Percentiles rank a stretch among this genome's conserved stretches.
Conservation (phyloP, 352 stramenopile genomes). For the Aphanomyces cochlioides region DNA sequence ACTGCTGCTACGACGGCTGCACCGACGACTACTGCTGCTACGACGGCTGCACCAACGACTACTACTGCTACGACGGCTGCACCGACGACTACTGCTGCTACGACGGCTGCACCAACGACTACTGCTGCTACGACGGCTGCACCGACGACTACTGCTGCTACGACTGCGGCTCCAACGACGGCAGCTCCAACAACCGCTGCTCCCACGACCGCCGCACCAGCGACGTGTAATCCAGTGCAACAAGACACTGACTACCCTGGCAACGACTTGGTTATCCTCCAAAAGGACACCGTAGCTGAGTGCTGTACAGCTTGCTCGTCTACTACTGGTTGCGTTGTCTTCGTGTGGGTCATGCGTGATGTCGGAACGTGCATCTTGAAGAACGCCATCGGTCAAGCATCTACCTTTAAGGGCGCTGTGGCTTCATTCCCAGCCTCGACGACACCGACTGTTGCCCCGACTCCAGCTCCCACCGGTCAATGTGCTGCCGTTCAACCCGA, state of each 20-base stretch:
- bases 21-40: too few relatives aligned
- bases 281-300: conserved; percentile 10
- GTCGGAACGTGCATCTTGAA: conserved; percentile 21
- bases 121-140: too few relatives aligned
- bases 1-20: too few relatives aligned
- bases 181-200: too few relatives aligned
- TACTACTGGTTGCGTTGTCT: conserved; percentile 7
- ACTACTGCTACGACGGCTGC: too few relatives aligned
- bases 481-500: conserved; percentile 25
- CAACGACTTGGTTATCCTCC: conserved; percentile 37
- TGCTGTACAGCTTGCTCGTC: conserved; percentile 38
- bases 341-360: conserved; percentile 16
- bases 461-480: conserved; percentile 1
- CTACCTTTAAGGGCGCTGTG: background rate
- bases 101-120: too few relatives aligned
- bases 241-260: conserved; percentile 34
- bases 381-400: background rate
- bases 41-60: too few relatives aligned
- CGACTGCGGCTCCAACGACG: too few relatives aligned
- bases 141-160: too few relatives aligned
- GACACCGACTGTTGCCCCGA: background rate
- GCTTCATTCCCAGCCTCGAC: conserved; percentile 1
- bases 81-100: too few relatives aligned
- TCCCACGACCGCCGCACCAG: background rate
- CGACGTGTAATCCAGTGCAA: background rate